Evolutionary conservation across 208 protist genomes (phyloP).

Genomic region (Wallacemonas sp.): DNA sequence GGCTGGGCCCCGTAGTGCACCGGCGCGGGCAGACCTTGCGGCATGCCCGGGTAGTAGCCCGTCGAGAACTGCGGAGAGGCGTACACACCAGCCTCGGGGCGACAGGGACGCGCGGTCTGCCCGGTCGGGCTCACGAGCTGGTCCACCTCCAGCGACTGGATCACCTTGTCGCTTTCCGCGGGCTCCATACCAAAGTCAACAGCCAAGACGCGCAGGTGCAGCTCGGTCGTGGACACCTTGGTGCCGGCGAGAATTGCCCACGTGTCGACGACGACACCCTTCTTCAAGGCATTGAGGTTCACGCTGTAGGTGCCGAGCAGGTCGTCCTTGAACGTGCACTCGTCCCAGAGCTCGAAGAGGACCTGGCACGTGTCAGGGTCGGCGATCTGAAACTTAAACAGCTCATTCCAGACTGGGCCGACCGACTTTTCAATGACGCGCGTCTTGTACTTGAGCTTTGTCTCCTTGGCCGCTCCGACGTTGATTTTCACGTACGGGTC

Average conservation of each 20-base stretch:
- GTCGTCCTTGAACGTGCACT: slow-evolving; percentile 56
- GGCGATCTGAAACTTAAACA: slow-evolving; percentile 67
- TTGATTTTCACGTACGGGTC: slow-evolving; percentile 71
- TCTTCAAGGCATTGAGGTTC: slow-evolving; percentile 45
- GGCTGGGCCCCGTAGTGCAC: not conserved
- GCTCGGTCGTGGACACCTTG: slow-evolving; percentile 35
- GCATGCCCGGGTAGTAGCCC: not conserved
- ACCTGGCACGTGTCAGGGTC: slow-evolving; percentile 58
- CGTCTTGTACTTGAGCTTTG: slow-evolving; percentile 73
- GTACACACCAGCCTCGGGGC: not conserved
- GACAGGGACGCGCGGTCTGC: not conserved
- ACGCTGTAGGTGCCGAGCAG: slow-evolving; percentile 68
- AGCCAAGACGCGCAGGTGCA: slow-evolving; percentile 68
- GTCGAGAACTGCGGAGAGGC: not conserved
- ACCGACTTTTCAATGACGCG: slow-evolving; percentile 50
- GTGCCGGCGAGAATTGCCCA: slow-evolving; percentile 75
- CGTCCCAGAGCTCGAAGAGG: slow-evolving; percentile 68
- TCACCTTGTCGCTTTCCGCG: not conserved
- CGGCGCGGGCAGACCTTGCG: not conserved
- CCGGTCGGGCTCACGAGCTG: not conserved
- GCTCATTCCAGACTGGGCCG: slow-evolving; percentile 70
- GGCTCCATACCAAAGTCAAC: slow-evolving; percentile 29
- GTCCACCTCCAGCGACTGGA: not conserved
- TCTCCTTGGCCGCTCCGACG: slow-evolving; percentile 52
- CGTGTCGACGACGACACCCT: slow-evolving; percentile 62